Conservation (phyloP, 139 green algal species). For the Auxenochlorella pyrenoidosa region DNA sequence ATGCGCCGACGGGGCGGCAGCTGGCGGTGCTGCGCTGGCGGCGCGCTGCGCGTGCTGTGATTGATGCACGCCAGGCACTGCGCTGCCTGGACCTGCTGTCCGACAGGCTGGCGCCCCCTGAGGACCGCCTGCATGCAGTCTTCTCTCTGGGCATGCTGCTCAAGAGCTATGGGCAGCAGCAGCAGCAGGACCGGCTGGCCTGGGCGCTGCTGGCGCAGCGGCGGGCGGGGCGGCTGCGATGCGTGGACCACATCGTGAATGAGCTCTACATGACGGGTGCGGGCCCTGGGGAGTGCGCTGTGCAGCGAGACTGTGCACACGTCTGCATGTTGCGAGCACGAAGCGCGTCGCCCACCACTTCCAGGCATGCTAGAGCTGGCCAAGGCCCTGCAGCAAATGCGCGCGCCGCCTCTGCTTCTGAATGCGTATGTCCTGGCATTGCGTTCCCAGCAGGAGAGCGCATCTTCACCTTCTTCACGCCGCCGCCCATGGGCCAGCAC, state of each 20-base stretch:
- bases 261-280: constrained; percentile 58
- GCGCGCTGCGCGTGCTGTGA: constrained; percentile 19
- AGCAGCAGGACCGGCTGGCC: constrained; percentile 25
- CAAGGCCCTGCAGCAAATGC: too few species aligned
- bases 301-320: background rate
- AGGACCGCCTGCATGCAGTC: constrained; percentile 34
- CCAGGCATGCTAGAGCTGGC: background rate
- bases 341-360: background rate
- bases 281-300: background rate
- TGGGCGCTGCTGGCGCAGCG: constrained; percentile 32
- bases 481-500: constrained; percentile 45
- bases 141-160: constrained; percentile 25
- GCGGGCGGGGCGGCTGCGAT: constrained; percentile 1
- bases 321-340: background rate
- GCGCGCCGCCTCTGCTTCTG: too few species aligned
- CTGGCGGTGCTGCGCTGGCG: constrained; percentile 38
- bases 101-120: constrained; percentile 19
- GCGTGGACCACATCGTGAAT: constrained; percentile 32
- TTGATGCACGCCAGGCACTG: constrained; percentile 19
- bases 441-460: constrained; percentile 52
- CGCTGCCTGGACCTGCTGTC: constrained; percentile 27
- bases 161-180: constrained; percentile 9
- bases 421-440: too few species aligned
- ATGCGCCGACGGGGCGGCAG: background rate
- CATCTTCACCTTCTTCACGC: constrained; percentile 52